phyloP scores from a whole-genome alignment of 495 filamentous ascomycete genomes.

The Podospora tetraspora region DNA sequence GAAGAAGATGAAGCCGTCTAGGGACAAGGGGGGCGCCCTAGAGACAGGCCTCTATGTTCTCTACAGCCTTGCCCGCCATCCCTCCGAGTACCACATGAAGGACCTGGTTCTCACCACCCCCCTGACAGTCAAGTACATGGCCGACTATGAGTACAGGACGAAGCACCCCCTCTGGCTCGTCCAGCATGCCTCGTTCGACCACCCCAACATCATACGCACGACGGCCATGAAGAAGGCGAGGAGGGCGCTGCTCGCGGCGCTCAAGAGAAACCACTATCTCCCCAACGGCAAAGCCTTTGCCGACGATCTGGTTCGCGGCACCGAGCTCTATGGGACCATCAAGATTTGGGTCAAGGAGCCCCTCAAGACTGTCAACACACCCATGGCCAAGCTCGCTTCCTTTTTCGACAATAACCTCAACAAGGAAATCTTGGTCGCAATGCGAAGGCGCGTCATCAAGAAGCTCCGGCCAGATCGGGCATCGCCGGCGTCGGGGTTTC shows the following conservation, averaged over 20 bases:
- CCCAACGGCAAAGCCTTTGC: constrained; percentile 2
- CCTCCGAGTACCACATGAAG: background rate
- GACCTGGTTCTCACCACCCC: background rate
- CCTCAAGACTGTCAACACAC: constrained; percentile 11
- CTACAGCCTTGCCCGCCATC: background rate
- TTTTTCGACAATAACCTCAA: constrained; percentile 17
- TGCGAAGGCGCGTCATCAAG: background rate
- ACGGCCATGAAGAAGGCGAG: background rate
- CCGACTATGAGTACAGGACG: background rate
- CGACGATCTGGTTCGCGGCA: constrained; percentile 1
- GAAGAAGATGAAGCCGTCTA: background rate
- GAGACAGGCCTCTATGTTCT: background rate
- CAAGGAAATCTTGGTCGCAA: background rate
- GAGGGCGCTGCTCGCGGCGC: constrained; percentile 3
- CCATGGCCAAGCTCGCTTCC: constrained; percentile 20
- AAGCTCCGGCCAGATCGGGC: background rate
- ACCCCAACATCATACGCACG: background rate
- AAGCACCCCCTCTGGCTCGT: background rate
- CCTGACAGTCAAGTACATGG: background rate
- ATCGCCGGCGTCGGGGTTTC: background rate
- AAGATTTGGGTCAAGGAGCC: constrained; percentile 11
- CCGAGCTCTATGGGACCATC: constrained; percentile 28
- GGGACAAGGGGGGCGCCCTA: background rate
- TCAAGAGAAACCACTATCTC: constrained; percentile 7
- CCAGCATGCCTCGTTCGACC: background rate